phyloP scores from a whole-genome alignment of 306 rosid genomes.

The Gynostemma pentaphyllum region DNA sequence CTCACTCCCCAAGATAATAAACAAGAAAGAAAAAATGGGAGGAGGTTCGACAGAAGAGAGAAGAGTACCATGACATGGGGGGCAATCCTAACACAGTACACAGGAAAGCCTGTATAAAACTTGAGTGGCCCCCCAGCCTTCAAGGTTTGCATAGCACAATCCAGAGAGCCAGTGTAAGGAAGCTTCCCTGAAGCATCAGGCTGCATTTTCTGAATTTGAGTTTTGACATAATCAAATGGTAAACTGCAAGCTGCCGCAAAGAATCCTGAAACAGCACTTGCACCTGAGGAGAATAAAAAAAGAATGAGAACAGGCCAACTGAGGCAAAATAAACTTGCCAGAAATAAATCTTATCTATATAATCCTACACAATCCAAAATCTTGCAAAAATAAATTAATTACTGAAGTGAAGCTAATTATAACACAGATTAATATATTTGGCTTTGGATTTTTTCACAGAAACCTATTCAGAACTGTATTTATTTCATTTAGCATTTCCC shows the following conservation, averaged over 20 bases:
- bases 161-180: constrained; percentile 83
- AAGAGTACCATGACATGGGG: constrained; percentile 86
- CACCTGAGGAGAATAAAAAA: constrained; percentile 34
- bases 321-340: neutral
- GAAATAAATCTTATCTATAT: neutral
- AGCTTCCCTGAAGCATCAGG: constrained; percentile 85
- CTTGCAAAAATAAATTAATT: neutral
- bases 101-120: constrained; percentile 90
- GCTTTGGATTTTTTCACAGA: no score
- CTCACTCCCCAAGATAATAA: neutral
- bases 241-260: constrained; percentile 94
- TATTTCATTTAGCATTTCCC: no score
- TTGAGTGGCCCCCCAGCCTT: constrained; percentile 77
- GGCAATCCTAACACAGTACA: constrained; percentile 84
- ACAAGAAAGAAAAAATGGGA: neutral
- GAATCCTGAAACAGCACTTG: constrained; percentile 84
- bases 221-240: constrained; percentile 92
- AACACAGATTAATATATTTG: no score
- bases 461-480: no score
- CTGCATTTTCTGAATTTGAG: constrained; percentile 97
- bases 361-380: neutral
- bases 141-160: constrained; percentile 68
- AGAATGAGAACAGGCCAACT: neutral
- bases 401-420: neutral
- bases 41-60: constrained; percentile 5